phyloP scores from a whole-genome alignment of 176 grass and related monocot species.

The Saccharum officinarum region DNA sequence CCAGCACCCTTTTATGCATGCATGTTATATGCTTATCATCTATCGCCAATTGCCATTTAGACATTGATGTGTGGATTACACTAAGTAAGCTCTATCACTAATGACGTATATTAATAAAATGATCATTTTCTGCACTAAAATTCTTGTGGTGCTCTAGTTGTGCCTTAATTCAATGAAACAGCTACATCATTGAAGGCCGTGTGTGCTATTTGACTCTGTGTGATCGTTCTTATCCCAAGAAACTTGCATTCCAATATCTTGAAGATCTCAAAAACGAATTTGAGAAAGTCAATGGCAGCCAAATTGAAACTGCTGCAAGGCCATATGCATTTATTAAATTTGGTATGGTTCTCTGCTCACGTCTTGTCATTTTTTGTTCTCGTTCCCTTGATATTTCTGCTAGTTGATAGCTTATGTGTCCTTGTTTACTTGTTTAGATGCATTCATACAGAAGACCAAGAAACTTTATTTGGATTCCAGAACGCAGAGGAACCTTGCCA shows the following conservation, averaged over 20 bases:
- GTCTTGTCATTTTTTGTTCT: constrained; percentile 13
- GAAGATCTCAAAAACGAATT: constrained; percentile 97
- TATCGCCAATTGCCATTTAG: not conserved
- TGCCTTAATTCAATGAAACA: constrained; percentile 46
- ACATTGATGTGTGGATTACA: not conserved
- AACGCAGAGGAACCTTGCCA: constrained; percentile 90
- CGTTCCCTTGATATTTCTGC: constrained; percentile 16
- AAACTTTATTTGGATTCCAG: constrained; percentile 92
- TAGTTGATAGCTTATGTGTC: constrained; percentile 14
- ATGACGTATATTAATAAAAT: not conserved
- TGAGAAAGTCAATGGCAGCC: constrained; percentile 77
- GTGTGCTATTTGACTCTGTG: constrained; percentile 97
- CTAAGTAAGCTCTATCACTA: not conserved
- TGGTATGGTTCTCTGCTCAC: constrained; percentile 49
- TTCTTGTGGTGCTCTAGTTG: constrained; percentile 6
- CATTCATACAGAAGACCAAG: constrained; percentile 96
- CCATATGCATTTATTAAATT: constrained; percentile 99
- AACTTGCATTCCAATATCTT: constrained; percentile 91
- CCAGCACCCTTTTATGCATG: not conserved
- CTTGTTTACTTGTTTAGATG: constrained; percentile 53
- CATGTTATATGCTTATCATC: not conserved
- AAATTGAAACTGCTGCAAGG: constrained; percentile 92
- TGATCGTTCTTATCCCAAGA: constrained; percentile 94
- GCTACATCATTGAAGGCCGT: constrained; percentile 85
- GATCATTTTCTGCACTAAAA: not conserved